These are phyloP conservation scores for Plasmodium fragile DNA, from an alignment of 169 alveolate species.

Conservation along the genomic window DNA sequence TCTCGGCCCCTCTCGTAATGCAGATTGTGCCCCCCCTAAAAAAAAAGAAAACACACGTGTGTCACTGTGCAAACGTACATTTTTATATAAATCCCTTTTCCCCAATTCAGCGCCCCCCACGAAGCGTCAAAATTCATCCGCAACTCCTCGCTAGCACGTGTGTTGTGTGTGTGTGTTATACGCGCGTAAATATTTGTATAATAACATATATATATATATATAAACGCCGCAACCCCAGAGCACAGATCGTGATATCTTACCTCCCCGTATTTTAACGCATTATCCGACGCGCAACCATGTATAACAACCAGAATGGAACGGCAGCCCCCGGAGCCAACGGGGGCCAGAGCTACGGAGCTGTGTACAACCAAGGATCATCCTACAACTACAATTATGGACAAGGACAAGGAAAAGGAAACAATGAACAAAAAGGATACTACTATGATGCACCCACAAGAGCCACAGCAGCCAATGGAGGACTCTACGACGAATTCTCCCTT, in stretches of 20 bases:
- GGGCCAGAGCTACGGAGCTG: conserved; percentile 64
- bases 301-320: neutral
- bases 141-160: neutral
- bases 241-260: too few relatives aligned
- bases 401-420: conserved; percentile 18
- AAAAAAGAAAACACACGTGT: neutral
- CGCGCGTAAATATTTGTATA: neutral
- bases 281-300: neutral
- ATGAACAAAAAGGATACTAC: conserved; percentile 41
- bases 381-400: neutral
- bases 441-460: conserved; percentile 21
- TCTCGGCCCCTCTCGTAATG: neutral
- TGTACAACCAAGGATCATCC: conserved; percentile 32
- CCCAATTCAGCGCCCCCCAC: neutral
- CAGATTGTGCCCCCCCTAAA: neutral
- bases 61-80: neutral
- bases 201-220: too few relatives aligned
- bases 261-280: too few relatives aligned
- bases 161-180: neutral
- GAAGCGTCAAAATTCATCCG: neutral
- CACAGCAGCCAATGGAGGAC: conserved; percentile 52
- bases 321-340: neutral
- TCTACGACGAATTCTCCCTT: conserved; percentile 55
- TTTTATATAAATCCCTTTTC: neutral
- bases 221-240: too few relatives aligned